Base-by-base conservation (phyloP, 2,329 filamentous ascomycete species). In the Fusarium pininemorale region DNA sequence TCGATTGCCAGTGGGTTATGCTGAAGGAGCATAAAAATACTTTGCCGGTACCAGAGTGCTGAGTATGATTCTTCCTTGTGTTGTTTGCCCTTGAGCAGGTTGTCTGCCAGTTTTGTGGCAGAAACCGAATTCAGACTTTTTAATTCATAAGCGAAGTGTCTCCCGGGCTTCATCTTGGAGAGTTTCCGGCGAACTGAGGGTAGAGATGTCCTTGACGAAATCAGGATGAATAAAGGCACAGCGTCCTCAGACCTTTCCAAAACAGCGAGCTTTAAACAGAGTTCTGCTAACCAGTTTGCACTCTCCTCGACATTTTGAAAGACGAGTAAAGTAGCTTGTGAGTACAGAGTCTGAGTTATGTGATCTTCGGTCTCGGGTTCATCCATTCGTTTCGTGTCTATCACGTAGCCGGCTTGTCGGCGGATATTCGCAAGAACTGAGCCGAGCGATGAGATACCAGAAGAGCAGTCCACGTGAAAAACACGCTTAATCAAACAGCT, bases 281-380 rank as follows among this genome's bases (percentile, higher is more conserved):
- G 2, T 42, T 42, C 22, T n/a, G 13, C 14, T 9, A 42, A n/a
- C 13, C 39, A 42, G 22, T 14, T n/a, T 42, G 22, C 20, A 2
- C 22, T 0, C 6, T 15, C 22, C 1, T 15, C 22, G 22, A 4
- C 1, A 5, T n/a, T 42, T n/a, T n/a, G 3, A 6, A 42, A n/a
- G 39, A 42, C 14, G 8, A 42, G 39, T 10, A 42, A n/a, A 6
- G 22, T 42, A n/a, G 39, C 22, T 14, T 42, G 22, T 42, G 22
- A n/a, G 13, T 15, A n/a, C 13, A 42, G 9, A n/a, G 39, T 14
- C 22, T 15, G 13, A 42, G 2, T 1, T 0, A n/a, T 5, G 22
- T 0, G 13, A n/a, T 42, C 22, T 8, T n/a, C 22, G 22, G 13
- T 14, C 39, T n/a, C 39, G 12, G 22, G 14, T 2, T 15, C 5